Evolutionary conservation across 352 stramenopile genomes (phyloP).

Genomic region (Pythium volutum): DNA sequence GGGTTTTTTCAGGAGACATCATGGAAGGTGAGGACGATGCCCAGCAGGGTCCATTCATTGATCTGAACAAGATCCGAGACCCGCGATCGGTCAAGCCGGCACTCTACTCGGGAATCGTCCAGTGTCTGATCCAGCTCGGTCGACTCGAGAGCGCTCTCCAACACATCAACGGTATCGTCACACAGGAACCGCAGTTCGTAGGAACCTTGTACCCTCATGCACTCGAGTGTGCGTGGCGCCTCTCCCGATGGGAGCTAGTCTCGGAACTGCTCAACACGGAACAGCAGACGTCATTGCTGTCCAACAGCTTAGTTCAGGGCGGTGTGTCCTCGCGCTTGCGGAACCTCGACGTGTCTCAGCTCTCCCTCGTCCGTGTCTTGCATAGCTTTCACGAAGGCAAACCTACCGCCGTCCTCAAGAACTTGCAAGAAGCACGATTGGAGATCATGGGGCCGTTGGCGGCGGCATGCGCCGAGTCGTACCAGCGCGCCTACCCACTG

Average conservation of each 20-base stretch:
- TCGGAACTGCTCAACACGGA: constrained; percentile 72
- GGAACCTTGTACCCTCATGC: constrained; percentile 79
- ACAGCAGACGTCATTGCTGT: constrained; percentile 60
- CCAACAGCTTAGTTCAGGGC: constrained; percentile 29
- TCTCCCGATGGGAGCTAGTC: constrained; percentile 81
- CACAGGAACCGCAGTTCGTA: constrained; percentile 72
- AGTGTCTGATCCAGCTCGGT: constrained; percentile 82
- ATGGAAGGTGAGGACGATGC: constrained; percentile 13
- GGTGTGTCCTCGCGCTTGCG: constrained; percentile 45
- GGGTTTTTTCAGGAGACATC: constrained; percentile 21
- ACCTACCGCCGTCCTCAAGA: constrained; percentile 48
- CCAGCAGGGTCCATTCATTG: constrained; percentile 10
- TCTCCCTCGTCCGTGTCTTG: constrained; percentile 80
- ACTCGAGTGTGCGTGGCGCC: constrained; percentile 82
- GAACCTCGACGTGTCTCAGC: constrained; percentile 64
- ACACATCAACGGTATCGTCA: constrained; percentile 85
- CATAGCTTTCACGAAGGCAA: constrained; percentile 68
- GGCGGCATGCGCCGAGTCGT: constrained; percentile 44
- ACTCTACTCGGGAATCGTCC: constrained; percentile 79
- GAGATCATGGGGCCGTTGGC: constrained; percentile 46
- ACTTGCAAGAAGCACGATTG: constrained; percentile 52
- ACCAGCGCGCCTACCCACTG: constrained; percentile 41
- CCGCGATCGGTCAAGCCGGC: constrained; percentile 61
- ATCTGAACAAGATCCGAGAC: constrained; percentile 23
- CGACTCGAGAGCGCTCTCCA: constrained; percentile 81